phyloP scores from a whole-genome alignment of 1,284 basidiomycete genomes.

The Ganoderma leucocontextum region DNA sequence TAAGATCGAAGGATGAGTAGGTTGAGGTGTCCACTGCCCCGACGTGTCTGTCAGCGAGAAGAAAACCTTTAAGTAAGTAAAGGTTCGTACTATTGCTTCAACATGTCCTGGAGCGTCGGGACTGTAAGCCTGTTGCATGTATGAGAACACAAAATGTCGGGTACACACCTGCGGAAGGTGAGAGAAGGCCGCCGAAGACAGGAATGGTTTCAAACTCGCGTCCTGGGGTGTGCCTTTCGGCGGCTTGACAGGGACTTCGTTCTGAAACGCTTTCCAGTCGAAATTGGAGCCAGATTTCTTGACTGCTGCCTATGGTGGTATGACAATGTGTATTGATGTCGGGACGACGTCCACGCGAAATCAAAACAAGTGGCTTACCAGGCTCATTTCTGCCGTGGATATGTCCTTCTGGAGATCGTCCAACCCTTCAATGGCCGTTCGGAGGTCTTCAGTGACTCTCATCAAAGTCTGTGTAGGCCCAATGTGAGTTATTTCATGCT shows the following conservation, averaged over 20 bases:
- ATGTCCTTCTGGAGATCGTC: background rate
- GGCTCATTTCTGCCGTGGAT: background rate
- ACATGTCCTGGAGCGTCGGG: background rate
- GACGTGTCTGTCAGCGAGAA: background rate
- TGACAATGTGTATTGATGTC: background rate
- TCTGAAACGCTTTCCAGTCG: background rate
- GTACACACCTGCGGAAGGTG: background rate
- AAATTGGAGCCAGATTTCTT: background rate
- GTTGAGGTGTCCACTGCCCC: background rate
- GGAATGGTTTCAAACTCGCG: background rate
- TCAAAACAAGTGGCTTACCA: background rate
- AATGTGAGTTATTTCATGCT: no score
- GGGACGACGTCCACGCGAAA: background rate
- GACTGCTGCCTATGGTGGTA: background rate
- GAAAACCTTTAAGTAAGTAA: background rate
- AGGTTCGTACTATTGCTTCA: background rate
- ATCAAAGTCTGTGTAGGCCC: background rate
- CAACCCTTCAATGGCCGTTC: background rate
- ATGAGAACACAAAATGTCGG: background rate
- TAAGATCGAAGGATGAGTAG: constrained; percentile 9
- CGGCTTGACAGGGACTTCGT: background rate
- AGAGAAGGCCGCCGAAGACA: constrained; percentile 2
- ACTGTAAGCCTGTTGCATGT: background rate
- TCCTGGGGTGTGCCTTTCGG: background rate
- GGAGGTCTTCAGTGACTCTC: background rate